Evolutionary conservation across 805 yeast species (phyloP).

Genomic region (Kodamaea leandrae): DNA sequence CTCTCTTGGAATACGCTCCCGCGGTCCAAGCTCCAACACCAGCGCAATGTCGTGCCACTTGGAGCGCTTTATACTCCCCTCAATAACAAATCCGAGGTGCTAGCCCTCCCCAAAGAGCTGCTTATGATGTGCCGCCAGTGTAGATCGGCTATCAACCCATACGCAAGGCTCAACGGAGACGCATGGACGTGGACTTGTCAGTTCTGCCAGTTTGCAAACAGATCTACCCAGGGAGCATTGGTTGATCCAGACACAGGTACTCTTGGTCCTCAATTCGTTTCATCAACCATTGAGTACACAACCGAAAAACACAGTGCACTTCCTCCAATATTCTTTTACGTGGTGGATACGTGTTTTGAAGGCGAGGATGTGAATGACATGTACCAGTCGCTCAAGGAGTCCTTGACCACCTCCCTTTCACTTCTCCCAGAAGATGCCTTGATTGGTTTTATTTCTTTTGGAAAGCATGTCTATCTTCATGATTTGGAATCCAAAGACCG

Average conservation of each 20-base stretch:
- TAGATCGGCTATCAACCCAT: conserved; percentile 54
- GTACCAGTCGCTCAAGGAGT: conserved; percentile 47
- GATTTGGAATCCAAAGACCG: conserved; percentile 40
- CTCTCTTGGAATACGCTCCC: conserved; percentile 71
- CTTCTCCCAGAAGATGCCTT: conserved; percentile 54
- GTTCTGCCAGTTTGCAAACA: conserved; percentile 50
- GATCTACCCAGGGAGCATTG: conserved; percentile 10
- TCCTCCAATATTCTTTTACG: conserved; percentile 50
- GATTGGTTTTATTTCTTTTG: conserved; percentile 58
- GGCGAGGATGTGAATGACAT: conserved; percentile 47
- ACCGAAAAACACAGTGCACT: conserved; percentile 37
- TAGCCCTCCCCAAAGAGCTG: conserved; percentile 38
- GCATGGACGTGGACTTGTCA: conserved; percentile 51
- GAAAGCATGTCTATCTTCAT: conserved; percentile 57
- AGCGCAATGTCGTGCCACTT: conserved; percentile 52
- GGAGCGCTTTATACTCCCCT: conserved; percentile 61
- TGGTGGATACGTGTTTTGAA: conserved; percentile 56
- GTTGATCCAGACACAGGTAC: conserved; percentile 16
- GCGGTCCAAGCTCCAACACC: conserved; percentile 50
- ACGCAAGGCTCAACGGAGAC: conserved; percentile 33
- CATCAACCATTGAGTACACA: conserved; percentile 53
- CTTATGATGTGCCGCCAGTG: conserved; percentile 52
- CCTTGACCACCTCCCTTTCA: conserved; percentile 42
- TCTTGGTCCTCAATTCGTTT: conserved; percentile 35
- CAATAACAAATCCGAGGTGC: conserved; percentile 42